Conservation (phyloP, 192 early-diverging fungal genomes). For the Jimgerdemannia lactiflua region DNA sequence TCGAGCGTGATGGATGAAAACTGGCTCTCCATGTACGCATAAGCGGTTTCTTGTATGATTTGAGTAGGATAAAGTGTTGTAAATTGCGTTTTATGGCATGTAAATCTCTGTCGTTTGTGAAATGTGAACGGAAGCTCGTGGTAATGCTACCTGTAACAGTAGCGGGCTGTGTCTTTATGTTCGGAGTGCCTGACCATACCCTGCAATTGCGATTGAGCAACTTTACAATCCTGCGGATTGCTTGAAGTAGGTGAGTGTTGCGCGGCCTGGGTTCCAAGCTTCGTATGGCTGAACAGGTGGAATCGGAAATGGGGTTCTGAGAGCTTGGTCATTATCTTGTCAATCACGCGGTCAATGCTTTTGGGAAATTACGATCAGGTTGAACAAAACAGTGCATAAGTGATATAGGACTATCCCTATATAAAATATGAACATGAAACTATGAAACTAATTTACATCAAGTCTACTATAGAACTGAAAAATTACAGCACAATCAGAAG, state of each 20-base stretch:
- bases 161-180: not conserved
- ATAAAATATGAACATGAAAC: too few species aligned
- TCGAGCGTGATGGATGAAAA: not conserved
- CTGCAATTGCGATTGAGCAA: too few species aligned
- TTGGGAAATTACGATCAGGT: too few species aligned
- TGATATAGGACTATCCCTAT: too few species aligned
- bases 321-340: not conserved
- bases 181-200: not conserved
- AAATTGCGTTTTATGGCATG: not conserved
- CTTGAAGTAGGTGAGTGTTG: too few species aligned
- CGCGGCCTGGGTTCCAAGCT: not conserved
- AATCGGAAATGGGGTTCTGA: not conserved
- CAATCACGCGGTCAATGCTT: not conserved
- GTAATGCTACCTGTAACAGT: not conserved
- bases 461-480: too few species aligned
- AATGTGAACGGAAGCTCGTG: not conserved
- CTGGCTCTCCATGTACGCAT: not conserved
- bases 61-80: not conserved
- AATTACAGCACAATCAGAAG: too few species aligned
- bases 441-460: too few species aligned
- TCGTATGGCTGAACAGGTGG: not conserved
- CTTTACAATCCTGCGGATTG: too few species aligned
- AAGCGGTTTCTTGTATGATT: not conserved
- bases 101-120: not conserved
- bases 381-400: not conserved